These are phyloP conservation scores for Areca catechu DNA, from an alignment of 176 grass and related monocot genomes.

Conservation along the genomic window DNA sequence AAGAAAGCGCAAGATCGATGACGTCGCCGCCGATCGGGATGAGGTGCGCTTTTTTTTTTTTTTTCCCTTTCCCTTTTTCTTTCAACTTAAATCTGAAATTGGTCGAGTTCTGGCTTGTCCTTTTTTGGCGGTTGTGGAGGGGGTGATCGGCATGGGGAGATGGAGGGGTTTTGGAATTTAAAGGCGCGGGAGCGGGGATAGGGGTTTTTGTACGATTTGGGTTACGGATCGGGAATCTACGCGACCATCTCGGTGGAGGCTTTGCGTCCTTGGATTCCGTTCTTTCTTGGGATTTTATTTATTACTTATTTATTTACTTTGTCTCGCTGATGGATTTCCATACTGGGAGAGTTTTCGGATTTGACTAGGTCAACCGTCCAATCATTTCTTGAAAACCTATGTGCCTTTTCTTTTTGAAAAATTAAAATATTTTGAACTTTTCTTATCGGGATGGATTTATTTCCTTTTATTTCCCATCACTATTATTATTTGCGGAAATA, in stretches of 20 bases:
- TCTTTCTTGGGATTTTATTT: slow-evolving; percentile 1
- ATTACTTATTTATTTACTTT: slow-evolving; percentile 32
- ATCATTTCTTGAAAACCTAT: slow-evolving; percentile 35
- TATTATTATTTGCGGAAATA: slow-evolving; percentile 26
- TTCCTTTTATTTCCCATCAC: slow-evolving; percentile 5
- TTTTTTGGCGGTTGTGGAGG: too few species aligned
- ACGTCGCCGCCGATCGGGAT: background rate
- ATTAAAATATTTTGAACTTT: background rate
- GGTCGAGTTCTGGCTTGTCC: too few species aligned
- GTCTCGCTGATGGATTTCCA: slow-evolving; percentile 5
- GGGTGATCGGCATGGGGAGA: background rate
- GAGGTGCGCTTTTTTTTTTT: too few species aligned
- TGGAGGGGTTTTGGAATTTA: slow-evolving; percentile 12
- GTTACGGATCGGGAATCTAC: background rate
- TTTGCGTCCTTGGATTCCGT: slow-evolving; percentile 12
- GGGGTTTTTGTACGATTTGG: background rate
- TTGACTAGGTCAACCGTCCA: slow-evolving; percentile 27
- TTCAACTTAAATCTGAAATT: too few species aligned
- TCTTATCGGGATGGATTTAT: slow-evolving; percentile 30
- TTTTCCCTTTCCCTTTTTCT: too few species aligned
- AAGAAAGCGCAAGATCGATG: slow-evolving; percentile 6
- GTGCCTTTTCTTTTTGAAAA: background rate
- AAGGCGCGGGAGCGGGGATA: background rate
- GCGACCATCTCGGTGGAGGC: background rate
- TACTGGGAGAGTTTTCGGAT: slow-evolving; percentile 19